Evolutionary conservation across 31 red algal species (phyloP).

Genomic region (Odonthalia washingtoniensis): DNA sequence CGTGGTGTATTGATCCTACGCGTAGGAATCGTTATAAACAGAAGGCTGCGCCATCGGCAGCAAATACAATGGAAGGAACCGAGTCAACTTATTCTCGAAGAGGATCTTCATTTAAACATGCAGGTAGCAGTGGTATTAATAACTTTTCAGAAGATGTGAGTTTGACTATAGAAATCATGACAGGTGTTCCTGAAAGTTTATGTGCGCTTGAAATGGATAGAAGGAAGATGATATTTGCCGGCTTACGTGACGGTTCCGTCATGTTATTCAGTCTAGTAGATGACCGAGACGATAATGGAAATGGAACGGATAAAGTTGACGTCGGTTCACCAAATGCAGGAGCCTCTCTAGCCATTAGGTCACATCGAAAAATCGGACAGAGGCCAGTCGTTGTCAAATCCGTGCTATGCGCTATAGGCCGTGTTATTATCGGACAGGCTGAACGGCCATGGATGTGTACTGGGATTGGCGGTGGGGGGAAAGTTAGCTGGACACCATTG

Average conservation of each 20-base stretch:
- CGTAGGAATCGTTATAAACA: neutral
- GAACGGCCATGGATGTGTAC: constrained; percentile 77
- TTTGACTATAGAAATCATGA: constrained; percentile 2
- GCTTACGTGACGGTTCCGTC: constrained; percentile 66
- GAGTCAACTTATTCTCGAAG: neutral
- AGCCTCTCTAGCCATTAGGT: constrained; percentile 29
- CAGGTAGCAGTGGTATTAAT: neutral
- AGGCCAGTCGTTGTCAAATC: constrained; percentile 61
- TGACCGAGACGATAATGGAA: constrained; percentile 30
- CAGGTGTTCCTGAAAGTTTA: constrained; percentile 77
- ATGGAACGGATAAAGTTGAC: constrained; percentile 20
- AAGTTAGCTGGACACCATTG: constrained; percentile 63
- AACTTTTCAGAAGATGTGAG: neutral
- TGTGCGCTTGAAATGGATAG: constrained; percentile 54
- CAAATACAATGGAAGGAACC: neutral
- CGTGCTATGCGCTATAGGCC: constrained; percentile 47
- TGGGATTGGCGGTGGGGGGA: constrained; percentile 52
- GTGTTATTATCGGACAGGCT: constrained; percentile 56
- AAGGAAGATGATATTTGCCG: constrained; percentile 53
- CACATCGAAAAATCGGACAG: constrained; percentile 67
- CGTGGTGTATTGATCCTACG: constrained; percentile 31
- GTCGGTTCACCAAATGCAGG: constrained; percentile 26
- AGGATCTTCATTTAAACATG: neutral
- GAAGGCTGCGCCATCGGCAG: neutral
- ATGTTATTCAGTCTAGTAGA: constrained; percentile 39